A percentile compares a stretch with the other conserved stretches of the same genome.
These are phyloP conservation scores for Murraya paniculata DNA, from an alignment of 345 rosid species.

Conservation along the genomic window DNA sequence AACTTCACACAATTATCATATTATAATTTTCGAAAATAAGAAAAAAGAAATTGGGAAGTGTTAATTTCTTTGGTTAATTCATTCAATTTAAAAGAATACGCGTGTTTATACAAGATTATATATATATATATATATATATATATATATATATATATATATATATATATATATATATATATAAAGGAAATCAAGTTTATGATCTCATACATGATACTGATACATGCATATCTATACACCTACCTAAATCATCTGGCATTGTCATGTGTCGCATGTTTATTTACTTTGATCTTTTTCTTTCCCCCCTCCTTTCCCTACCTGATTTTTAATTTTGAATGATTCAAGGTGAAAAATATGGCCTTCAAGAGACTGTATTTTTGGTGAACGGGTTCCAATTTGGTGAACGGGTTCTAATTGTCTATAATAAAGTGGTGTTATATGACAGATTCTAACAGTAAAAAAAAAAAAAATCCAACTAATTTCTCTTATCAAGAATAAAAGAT, in stretches of 20 bases:
- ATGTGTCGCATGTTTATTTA: neutral
- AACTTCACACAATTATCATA: too few species aligned
- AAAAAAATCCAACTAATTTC: too few species aligned
- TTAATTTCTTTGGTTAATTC: too few species aligned
- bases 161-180: too few species aligned
- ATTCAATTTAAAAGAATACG: neutral
- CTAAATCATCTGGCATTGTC: neutral
- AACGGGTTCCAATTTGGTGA: conserved; percentile 22
- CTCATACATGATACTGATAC: neutral
- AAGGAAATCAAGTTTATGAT: too few species aligned
- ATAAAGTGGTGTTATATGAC: too few species aligned
- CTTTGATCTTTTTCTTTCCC: neutral
- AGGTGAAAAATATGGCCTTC: neutral
- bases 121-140: too few species aligned
- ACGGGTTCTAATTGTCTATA: conserved; percentile 4
- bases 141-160: too few species aligned
- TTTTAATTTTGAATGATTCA: conserved; percentile 8
- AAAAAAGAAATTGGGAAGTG: neutral
- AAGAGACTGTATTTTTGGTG: conserved; percentile 6
- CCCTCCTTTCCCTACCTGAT: too few species aligned
- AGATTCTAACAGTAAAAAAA: too few species aligned
- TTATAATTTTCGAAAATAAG: too few species aligned
- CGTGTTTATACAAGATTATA: neutral
- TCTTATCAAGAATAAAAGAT: neutral
- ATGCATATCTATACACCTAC: neutral